Evolutionary conservation across 2,329 filamentous ascomycete genomes (phyloP).

Genomic region (Epichloe coenophiala): DNA sequence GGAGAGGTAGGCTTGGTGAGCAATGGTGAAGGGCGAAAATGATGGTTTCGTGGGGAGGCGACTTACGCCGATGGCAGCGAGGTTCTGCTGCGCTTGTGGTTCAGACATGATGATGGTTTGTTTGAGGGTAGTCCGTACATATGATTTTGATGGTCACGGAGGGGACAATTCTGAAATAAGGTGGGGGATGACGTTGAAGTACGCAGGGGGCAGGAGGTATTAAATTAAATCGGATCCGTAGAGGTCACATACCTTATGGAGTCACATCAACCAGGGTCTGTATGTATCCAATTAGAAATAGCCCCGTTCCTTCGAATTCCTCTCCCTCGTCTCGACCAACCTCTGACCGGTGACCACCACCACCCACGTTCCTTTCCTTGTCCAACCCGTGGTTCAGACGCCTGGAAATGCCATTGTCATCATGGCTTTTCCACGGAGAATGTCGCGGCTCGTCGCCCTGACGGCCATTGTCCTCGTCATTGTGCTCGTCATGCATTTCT

Average conservation of each 20-base stretch:
- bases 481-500: conserved; percentile 12
- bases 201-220: too few species aligned
- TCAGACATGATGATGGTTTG: not conserved
- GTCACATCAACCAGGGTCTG: too few species aligned
- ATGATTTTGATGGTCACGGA: too few species aligned
- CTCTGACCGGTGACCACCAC: not conserved
- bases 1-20: too few species aligned
- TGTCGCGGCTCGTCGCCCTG: conserved; percentile 11
- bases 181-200: too few species aligned
- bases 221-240: too few species aligned
- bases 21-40: too few species aligned
- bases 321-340: not conserved
- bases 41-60: too few species aligned
- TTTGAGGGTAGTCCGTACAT: not conserved
- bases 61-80: too few species aligned
- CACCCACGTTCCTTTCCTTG: not conserved
- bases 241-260: too few species aligned
- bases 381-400: not conserved
- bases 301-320: too few species aligned
- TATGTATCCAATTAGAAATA: too few species aligned
- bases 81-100: not conserved
- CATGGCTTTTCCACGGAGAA: conserved; percentile 13
- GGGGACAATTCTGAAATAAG: not conserved
- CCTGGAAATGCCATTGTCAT: conserved; percentile 5
- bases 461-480: conserved; percentile 9